Conservation (phyloP, 495 filamentous ascomycete genomes). For the Xylaria scruposa region DNA sequence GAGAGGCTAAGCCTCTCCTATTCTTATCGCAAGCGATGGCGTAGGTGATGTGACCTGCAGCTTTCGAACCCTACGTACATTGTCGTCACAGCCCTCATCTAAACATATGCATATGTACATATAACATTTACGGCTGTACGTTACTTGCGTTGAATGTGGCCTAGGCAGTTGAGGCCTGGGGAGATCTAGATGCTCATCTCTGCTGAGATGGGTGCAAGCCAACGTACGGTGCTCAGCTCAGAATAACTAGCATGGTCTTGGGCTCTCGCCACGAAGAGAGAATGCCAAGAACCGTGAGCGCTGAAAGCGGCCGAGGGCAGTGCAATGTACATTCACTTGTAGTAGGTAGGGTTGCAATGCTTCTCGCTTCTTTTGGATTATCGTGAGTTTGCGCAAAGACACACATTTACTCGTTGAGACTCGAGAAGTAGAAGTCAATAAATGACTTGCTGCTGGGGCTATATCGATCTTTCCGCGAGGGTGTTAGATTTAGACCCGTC, state of each 20-base stretch:
- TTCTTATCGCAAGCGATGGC: constrained; percentile 8
- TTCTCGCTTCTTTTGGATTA: constrained; percentile 5
- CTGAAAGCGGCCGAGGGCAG: constrained; percentile 19
- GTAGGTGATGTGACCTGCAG: background rate
- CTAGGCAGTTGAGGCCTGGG: background rate
- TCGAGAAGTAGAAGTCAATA: background rate
- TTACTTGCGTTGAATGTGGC: background rate
- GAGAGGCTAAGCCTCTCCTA: constrained; percentile 20
- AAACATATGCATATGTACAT: background rate
- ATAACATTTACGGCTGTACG: background rate
- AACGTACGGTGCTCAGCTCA: constrained; percentile 6
- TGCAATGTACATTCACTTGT: constrained; percentile 1
- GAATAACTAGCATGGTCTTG: constrained; percentile 8
- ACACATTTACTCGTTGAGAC: background rate
- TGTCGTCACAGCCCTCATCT: constrained; percentile 1
- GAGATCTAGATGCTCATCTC: constrained; percentile 19
- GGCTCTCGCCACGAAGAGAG: constrained; percentile 4
- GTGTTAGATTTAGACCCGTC: background rate
- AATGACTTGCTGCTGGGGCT: background rate
- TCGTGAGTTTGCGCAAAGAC: constrained; percentile 10
- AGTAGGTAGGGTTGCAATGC: constrained; percentile 13
- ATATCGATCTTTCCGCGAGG: background rate
- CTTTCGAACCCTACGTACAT: constrained; percentile 6
- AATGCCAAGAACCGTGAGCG: constrained; percentile 17
- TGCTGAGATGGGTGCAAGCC: background rate